Evolutionary conservation across 305 asterid genomes (phyloP).

Genomic region (Fraxinus nigra): DNA sequence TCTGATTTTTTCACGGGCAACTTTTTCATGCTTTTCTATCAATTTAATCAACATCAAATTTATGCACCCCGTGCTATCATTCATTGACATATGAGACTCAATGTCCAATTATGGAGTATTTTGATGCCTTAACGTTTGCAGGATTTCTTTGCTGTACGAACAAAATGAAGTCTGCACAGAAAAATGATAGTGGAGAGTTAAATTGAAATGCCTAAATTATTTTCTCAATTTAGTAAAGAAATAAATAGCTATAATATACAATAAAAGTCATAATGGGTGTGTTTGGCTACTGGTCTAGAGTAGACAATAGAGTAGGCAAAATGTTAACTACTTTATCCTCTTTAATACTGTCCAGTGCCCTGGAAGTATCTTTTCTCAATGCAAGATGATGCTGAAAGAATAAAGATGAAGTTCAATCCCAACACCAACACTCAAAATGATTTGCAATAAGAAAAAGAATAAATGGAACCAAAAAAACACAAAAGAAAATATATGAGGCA

Average conservation of each 20-base stretch:
- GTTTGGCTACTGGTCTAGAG: no score
- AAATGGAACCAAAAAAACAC: not conserved
- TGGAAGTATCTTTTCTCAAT: not conserved
- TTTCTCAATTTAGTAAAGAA: no score
- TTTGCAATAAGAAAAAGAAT: not conserved
- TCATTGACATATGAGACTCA: not conserved
- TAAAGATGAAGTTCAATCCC: not conserved
- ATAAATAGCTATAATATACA: no score
- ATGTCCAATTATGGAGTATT: no score
- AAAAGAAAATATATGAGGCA: no score
- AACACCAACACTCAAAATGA: not conserved
- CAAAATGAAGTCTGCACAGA: no score
- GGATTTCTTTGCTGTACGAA: no score
- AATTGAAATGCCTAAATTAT: no score
- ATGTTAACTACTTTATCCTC: not conserved
- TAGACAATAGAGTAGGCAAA: not conserved
- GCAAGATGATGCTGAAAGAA: not conserved
- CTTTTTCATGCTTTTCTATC: not conserved
- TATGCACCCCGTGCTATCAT: not conserved
- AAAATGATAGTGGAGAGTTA: no score
- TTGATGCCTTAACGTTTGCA: no score
- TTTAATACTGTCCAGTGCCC: not conserved
- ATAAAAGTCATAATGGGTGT: no score
- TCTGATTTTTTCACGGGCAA: slow-evolving; percentile 11
- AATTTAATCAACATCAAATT: not conserved